Percentiles rank a stretch among this genome's conserved stretches.
These are phyloP conservation scores for Malus hybrid DNA, from an alignment of 331 rosid genomes.

Conservation along the genomic window DNA sequence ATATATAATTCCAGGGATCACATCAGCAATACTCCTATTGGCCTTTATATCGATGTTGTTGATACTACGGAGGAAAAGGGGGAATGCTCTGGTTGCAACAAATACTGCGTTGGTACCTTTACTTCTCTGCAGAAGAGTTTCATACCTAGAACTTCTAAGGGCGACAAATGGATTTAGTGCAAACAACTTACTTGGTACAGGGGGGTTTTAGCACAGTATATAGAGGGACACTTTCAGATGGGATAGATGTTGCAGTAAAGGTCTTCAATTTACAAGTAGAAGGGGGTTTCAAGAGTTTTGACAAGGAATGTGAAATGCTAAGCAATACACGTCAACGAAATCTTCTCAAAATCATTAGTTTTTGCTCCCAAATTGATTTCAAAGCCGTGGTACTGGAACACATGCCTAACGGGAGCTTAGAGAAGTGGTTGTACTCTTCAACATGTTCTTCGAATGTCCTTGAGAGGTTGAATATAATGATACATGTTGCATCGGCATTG, in stretches of 20 bases:
- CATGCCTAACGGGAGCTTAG: conserved; percentile 37
- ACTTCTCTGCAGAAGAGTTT: background rate
- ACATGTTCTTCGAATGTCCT: conserved; percentile 4
- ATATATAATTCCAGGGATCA: background rate
- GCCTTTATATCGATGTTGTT: background rate
- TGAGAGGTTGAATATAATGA: conserved; percentile 30
- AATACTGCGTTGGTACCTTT: background rate
- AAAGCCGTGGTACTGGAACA: conserved; percentile 36
- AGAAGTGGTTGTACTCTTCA: conserved; percentile 22
- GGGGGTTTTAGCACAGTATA: conserved; percentile 27
- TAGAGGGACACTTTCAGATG: conserved; percentile 23
- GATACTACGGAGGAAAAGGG: background rate
- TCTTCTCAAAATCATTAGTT: conserved; percentile 32
- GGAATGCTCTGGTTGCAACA: background rate
- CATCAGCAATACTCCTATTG: background rate
- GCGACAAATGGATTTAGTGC: conserved; percentile 26
- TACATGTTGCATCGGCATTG: conserved; percentile 39
- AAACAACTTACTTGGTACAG: conserved; percentile 15
- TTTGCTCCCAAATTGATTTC: conserved; percentile 20
- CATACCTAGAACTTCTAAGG: conserved; percentile 22
- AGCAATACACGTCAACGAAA: conserved; percentile 34
- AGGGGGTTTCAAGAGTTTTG: conserved; percentile 20
- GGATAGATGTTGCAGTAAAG: conserved; percentile 23
- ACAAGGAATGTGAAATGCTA: conserved; percentile 27
- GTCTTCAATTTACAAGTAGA: conserved; percentile 22